Conservation (phyloP, 2,329 filamentous ascomycete species). For the Conoideocrella luteorostrata region DNA sequence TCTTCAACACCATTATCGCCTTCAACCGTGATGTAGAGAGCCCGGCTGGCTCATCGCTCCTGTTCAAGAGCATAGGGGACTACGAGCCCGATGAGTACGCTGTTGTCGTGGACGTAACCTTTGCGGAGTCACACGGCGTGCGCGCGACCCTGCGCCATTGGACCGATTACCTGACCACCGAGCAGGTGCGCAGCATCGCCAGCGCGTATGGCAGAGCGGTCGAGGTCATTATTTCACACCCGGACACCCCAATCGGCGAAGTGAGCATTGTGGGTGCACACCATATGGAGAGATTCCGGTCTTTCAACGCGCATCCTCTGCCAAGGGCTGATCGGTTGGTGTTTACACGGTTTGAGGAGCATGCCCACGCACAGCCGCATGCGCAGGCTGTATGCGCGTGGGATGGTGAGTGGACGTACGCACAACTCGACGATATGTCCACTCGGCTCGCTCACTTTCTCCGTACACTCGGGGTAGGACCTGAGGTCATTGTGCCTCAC, state of each 20-base stretch:
- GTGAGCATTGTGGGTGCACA: not conserved
- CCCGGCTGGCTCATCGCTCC: not conserved
- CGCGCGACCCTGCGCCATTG: not conserved
- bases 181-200: not conserved
- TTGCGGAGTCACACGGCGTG: not conserved
- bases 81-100: not conserved
- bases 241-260: not conserved
- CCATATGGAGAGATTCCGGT: not conserved
- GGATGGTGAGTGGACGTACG: not conserved
- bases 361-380: too few relatives aligned
- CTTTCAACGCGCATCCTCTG: not conserved
- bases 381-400: not conserved
- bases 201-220: not conserved
- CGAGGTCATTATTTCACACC: not conserved
- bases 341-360: too few relatives aligned
- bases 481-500: not conserved
- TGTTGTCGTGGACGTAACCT: not conserved
- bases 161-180: not conserved
- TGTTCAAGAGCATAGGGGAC: not conserved
- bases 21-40: not conserved
- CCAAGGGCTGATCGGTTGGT: not conserved
- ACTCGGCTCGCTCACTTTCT: not conserved
- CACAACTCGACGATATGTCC: not conserved
- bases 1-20: not conserved
- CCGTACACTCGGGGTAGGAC: not conserved